These are phyloP conservation scores for Phaeophleospora eucalypticola DNA, from an alignment of 2,329 filamentous ascomycete species.

Conservation along the genomic window DNA sequence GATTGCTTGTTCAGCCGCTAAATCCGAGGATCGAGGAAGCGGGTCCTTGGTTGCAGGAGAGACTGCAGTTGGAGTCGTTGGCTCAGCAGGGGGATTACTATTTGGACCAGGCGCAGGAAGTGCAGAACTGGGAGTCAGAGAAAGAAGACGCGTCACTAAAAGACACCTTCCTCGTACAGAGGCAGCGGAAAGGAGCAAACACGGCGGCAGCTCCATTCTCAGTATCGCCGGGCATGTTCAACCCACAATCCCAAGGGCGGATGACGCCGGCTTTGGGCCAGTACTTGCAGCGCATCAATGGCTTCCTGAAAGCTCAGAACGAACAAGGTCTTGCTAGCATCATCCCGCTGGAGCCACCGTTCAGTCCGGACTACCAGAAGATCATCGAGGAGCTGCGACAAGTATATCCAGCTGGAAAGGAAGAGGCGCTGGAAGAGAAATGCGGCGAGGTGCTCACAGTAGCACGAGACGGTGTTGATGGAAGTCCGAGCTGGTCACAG, in stretches of 20 bases:
- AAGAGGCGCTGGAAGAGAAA: slow-evolving; percentile 57
- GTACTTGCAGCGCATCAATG: slow-evolving; percentile 63
- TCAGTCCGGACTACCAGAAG: slow-evolving; percentile 62
- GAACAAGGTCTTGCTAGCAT: slow-evolving; percentile 63
- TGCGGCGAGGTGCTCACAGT: slow-evolving; percentile 63
- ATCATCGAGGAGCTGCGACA: slow-evolving; percentile 65
- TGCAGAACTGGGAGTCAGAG: no score
- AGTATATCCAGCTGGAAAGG: slow-evolving; percentile 48
- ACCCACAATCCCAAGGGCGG: no score
- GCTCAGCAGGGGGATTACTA: no score
- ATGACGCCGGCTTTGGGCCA: slow-evolving; percentile 49
- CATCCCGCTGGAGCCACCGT: slow-evolving; percentile 69
- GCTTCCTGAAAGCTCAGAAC: slow-evolving; percentile 59
- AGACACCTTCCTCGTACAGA: no score
- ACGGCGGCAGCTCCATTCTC: not conserved
- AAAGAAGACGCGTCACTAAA: no score
- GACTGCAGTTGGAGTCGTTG: no score
- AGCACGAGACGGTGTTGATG: slow-evolving; percentile 60
- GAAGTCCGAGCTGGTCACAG: slow-evolving; percentile 66
- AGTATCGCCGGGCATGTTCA: no score
- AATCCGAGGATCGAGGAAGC: no score
- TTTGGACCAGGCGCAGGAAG: no score
- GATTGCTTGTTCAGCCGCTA: no score
- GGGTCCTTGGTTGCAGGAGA: no score
- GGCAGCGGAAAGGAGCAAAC: no score